Conservation (phyloP, 1,284 basidiomycete species). For the Sanguinoderma infundibulare region DNA sequence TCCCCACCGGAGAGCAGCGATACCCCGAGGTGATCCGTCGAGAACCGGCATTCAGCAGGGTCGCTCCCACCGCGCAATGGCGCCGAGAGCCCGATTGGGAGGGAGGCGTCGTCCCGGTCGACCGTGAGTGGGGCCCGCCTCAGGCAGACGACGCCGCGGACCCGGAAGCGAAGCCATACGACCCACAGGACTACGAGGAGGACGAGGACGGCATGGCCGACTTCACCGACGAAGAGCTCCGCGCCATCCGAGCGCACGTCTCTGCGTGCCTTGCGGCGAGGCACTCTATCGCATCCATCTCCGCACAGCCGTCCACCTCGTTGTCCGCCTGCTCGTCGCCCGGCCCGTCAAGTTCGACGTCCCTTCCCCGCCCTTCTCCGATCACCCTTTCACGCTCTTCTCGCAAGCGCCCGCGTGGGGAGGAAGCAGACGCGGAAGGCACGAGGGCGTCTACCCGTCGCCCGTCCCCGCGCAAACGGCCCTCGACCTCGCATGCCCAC, state of each 20-base stretch:
- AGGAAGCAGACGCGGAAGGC: background rate
- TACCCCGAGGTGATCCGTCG: background rate
- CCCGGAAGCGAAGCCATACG: slow-evolving; percentile 11
- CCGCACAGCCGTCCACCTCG: background rate
- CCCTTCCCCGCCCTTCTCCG: background rate
- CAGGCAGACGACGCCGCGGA: slow-evolving; percentile 22
- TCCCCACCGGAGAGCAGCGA: background rate
- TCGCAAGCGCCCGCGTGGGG: background rate
- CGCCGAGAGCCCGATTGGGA: slow-evolving; percentile 19
- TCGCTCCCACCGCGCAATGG: slow-evolving; percentile 16
- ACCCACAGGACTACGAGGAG: background rate
- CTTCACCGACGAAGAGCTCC: slow-evolving; percentile 1
- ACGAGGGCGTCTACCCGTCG: background rate
- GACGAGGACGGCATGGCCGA: slow-evolving; percentile 1
- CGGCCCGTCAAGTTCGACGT: background rate
- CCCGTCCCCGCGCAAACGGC: background rate
- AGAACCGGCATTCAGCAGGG: slow-evolving; percentile 7
- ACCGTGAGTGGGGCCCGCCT: slow-evolving; percentile 9
- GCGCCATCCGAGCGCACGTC: background rate
- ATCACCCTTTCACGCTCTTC: background rate
- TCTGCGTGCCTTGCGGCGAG: background rate
- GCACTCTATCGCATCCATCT: background rate
- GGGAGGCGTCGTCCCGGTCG: slow-evolving; percentile 18
- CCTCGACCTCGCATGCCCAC: background rate
- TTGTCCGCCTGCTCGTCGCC: background rate